phyloP scores from a whole-genome alignment of 768 basidiomycete species.

The Tylopilus sp. region DNA sequence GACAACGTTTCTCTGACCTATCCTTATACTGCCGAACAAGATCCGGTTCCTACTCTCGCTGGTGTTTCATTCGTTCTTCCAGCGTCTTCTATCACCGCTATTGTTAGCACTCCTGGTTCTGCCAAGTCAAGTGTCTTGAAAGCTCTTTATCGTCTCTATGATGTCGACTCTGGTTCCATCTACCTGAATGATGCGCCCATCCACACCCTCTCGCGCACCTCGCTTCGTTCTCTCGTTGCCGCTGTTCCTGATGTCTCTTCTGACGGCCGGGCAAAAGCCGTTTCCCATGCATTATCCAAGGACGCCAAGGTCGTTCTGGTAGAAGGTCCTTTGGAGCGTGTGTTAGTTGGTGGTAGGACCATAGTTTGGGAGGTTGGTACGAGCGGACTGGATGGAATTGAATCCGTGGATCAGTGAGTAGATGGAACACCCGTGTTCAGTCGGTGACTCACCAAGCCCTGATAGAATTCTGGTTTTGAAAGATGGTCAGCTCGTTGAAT shows the following conservation, averaged over 20 bases:
- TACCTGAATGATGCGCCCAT: conserved; percentile 86
- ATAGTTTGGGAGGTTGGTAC: conserved; percentile 28
- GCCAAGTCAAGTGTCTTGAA: conserved; percentile 84
- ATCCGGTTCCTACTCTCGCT: conserved; percentile 54
- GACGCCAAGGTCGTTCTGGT: conserved; percentile 25
- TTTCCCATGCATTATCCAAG: conserved; percentile 25
- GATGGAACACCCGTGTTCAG: neutral
- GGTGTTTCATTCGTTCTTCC: conserved; percentile 86
- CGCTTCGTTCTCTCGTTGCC: conserved; percentile 77
- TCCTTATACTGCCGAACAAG: conserved; percentile 49
- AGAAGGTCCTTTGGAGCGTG: conserved; percentile 23
- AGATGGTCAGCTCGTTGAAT: conserved; percentile 85
- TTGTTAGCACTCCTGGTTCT: conserved; percentile 81
- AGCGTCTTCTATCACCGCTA: conserved; percentile 81
- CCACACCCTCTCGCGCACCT: conserved; percentile 78
- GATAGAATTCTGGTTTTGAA: conserved; percentile 84
- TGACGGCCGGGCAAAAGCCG: conserved; percentile 20
- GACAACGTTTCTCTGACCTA: conserved; percentile 89
- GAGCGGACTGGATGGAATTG: conserved; percentile 40
- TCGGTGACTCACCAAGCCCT: neutral
- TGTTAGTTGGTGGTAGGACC: conserved; percentile 17
- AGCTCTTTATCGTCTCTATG: conserved; percentile 92
- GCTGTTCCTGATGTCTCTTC: conserved; percentile 81
- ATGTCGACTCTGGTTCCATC: conserved; percentile 76
- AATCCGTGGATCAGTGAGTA: conserved; percentile 59